Base-by-base conservation (phyloP, 202 grass and related monocot species). In the Hordeum pubiflorum region DNA sequence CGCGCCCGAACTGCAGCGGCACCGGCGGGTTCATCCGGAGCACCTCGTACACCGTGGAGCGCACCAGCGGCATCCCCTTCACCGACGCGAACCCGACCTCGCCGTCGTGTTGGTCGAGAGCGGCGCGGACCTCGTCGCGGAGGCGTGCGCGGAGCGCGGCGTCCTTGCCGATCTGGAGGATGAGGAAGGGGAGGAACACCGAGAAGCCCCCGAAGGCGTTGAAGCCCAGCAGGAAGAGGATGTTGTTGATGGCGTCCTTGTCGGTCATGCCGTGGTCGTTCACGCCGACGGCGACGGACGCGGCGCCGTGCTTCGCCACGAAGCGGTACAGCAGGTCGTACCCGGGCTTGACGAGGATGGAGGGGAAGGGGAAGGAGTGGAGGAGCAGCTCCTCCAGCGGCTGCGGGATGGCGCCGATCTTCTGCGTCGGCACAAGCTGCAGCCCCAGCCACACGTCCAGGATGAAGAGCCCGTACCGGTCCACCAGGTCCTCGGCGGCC, bases 161-260 rank as follows among this genome's bases (percentile, higher is more conserved):
- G 68, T 85, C 26, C 1, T 50, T 46, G 43, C 95, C 95, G 39
- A 89, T 13, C 34, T 89, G 85, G 1, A 71, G 76, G 11, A 94
- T 60, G 2, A 98, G 83, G 44, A 33, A 76, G 0, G 88, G 90
- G 6, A 94, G 71, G 85, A 98, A 98, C 1, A 98, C 74, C 0
- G 88, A 91, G 86, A 98, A 98, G 61, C 92, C 92, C 7, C 90
- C 88, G 81, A 94, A 98, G 0, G 95, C 86, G 73, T 98, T 98
- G 90, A 98, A 98, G 0, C 92, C 95, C 0, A 98, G 90, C 13
- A 98, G 90, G 87, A 94, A 98, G 58, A 98, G 90, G 74, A 94
- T 87, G 86, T 98, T 94, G 83, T 94, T 85, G 74, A 98, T 84
- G 39, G 92, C 92, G 58, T 98, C 92, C 0, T 91, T 81, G 23